Base-by-base conservation (phyloP, 1,139 yeast genomes). In the Saccharomyces hybrid region DNA sequence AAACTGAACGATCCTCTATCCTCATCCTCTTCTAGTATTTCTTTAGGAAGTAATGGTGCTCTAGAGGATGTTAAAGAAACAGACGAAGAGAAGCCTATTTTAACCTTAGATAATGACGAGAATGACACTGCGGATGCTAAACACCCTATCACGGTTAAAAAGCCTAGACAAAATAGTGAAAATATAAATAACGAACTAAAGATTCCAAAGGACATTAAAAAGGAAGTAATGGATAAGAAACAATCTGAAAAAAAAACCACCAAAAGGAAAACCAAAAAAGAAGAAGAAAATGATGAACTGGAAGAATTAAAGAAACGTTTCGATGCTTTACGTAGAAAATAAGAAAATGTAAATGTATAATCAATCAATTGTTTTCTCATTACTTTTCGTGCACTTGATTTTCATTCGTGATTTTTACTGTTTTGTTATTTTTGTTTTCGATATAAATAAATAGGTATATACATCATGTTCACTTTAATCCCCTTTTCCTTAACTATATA, bases 281-380 rank as follows among this genome's bases (percentile, higher is more conserved):
- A 62, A 16, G 70, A 57, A n/a, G 63, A 67, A 14, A 72, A 72
- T 48, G 73, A 70, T 54, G 80, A 77, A 53, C 63, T 82, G 34
- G 85, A 81, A 54, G 83, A 78, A 4, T 64, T 83, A 32, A 74
- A 76, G 59, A 76, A 75, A 58, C 66, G 87, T 49, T 81, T 82
- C 64, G 84, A 78, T 16, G 85, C 85, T 2, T 55, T 68, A 28
- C 66, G 69, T 23, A 61, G 69, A 58, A 66, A 54, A 54, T 27
- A 9, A 8, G 49, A 34, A 20, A 20, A 20, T 20, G 41, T 32
- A 34, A 9, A 48, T 53, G 41, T 32, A 34, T 38, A 38, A 7
- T 46, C n/a, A 44, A 26, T 9, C 23, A n/a, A 13, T 23, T 25
- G 23, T 20, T 20, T 20, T 20, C 23, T 20, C 23, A 20, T 20